A percentile compares a stretch with the other conserved stretches of the same genome.
Conservation (phyloP, 495 filamentous ascomycete species). For the Articulospora tetracladia region DNA sequence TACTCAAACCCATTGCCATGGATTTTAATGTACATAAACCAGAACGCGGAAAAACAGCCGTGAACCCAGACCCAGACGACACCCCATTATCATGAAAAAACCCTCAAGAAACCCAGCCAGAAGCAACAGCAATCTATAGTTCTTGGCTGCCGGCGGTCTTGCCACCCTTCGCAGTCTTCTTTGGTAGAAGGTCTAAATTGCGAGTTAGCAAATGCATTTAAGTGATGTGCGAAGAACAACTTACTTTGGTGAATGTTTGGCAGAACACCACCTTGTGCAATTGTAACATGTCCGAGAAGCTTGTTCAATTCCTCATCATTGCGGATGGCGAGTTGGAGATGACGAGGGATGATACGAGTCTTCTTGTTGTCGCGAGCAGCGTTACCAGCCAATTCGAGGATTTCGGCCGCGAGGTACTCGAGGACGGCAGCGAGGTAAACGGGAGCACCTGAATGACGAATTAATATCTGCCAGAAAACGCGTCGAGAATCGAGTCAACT, state of each 20-base stretch:
- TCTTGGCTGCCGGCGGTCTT: slow-evolving; percentile 82
- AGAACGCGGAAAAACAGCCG: slow-evolving; percentile 72
- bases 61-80: slow-evolving; percentile 80
- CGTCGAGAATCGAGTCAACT: slow-evolving; percentile 25
- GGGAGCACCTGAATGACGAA: slow-evolving; percentile 63
- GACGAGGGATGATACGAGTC: slow-evolving; percentile 99
- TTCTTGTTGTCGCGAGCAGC: slow-evolving; percentile 99
- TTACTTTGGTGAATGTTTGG: slow-evolving; percentile 98
- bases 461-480: slow-evolving; percentile 27
- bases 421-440: slow-evolving; percentile 98
- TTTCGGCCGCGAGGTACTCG: slow-evolving; percentile 97
- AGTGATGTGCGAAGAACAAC: slow-evolving; percentile 32
- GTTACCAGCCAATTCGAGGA: slow-evolving; percentile 97
- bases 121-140: slow-evolving; percentile 59
- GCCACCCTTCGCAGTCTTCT: slow-evolving; percentile 93
- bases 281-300: slow-evolving; percentile 97
- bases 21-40: slow-evolving; percentile 87
- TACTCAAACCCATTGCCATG: slow-evolving; percentile 56
- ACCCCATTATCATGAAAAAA: slow-evolving; percentile 70
- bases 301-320: slow-evolving; percentile 99
- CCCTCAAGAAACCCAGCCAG: slow-evolving; percentile 46
- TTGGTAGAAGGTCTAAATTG: slow-evolving; percentile 80
- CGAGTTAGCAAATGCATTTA: slow-evolving; percentile 17
- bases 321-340: slow-evolving; percentile 98
- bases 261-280: slow-evolving; percentile 98